Base-by-base conservation (phyloP, 371 early-diverging fungal genomes). In the Enterospora canceri region DNA sequence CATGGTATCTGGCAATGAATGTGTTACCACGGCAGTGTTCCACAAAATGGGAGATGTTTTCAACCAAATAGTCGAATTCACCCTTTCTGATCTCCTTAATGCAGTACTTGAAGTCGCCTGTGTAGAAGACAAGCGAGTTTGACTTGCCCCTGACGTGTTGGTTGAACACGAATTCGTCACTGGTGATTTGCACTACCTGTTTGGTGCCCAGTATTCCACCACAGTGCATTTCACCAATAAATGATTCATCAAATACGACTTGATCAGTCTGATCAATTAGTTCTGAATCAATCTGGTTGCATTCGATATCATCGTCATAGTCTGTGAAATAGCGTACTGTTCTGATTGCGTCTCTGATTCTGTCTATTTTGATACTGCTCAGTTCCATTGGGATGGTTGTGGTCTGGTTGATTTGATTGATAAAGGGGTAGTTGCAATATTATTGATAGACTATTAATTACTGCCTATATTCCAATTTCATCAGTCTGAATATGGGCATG, bases 31-130 rank as follows among this genome's bases (percentile, higher is more conserved):
- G n/a, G 16, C 64, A 30, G 47, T 68, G 60, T n/a, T 21, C 26
- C 3, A 16, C 31, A 34, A 65, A 75, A 8, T 65, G 49, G 8
- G 34, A 29, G n/a, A 60, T 33, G 21, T 68, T 63, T n/a, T 50
- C 18, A 2, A 64, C 3, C 16, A 72, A 32, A n/a, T 50, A 54
- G 4, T 26, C 33, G 16, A 65, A 49, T 50, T 76, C 76, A 33
- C 2, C 28, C 35, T 70, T 65, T 28, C 65, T 46, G 18, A 76
- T 71, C 18, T 35, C 56, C 51, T 76, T 76, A 28, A 72, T 35
- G n/a, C 48, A 32, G 33, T 61, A 72, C 19, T 59, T 59, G 40
- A 72, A 70, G 60, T 76, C 54, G 12, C 15, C 0, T 18, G 65
- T 58, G 48, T 62, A 76, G 50, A 76, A 72, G 32, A 76, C 24